phyloP scores from a whole-genome alignment of 2,329 filamentous ascomycete species.

The Phyllosticta citribraziliensis region DNA sequence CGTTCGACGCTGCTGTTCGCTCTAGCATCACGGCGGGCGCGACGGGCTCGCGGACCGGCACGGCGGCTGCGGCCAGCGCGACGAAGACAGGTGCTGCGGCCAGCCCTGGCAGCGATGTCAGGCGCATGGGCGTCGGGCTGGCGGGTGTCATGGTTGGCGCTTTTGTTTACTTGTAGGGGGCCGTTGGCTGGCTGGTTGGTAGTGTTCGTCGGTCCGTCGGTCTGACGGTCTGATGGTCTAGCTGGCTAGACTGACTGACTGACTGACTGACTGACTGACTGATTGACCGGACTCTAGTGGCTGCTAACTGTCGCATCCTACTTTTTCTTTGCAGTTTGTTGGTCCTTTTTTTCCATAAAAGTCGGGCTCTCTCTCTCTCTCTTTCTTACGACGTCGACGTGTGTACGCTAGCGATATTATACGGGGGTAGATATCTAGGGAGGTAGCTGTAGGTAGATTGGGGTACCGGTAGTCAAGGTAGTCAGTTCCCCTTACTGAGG shows the following conservation, averaged over 20 bases:
- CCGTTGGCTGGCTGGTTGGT: no score
- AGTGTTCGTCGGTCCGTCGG: no score
- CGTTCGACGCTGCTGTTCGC: conserved; percentile 16
- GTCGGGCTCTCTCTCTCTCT: not conserved
- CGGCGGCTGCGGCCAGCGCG: conserved; percentile 6
- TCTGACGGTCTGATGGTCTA: no score
- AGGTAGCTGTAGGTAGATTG: no score
- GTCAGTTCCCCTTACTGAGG: no score
- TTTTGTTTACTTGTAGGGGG: not conserved
- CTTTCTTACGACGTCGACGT: not conserved
- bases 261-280: no score
- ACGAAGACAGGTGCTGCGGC: conserved; percentile 15
- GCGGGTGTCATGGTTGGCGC: conserved; percentile 17
- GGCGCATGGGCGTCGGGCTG: conserved; percentile 15
- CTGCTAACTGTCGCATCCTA: no score
- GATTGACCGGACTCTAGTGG: no score
- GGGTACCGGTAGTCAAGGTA: no score
- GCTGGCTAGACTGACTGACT: no score
- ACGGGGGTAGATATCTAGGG: not conserved
- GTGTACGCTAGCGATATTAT: not conserved
- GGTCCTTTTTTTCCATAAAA: no score
- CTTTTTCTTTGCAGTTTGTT: no score
- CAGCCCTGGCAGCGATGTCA: conserved; percentile 16
- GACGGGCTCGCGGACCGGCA: conserved; percentile 5
- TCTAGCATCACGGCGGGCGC: conserved; percentile 12